Base-by-base conservation (phyloP, 768 basidiomycete genomes). In the Amanita rimosa region DNA sequence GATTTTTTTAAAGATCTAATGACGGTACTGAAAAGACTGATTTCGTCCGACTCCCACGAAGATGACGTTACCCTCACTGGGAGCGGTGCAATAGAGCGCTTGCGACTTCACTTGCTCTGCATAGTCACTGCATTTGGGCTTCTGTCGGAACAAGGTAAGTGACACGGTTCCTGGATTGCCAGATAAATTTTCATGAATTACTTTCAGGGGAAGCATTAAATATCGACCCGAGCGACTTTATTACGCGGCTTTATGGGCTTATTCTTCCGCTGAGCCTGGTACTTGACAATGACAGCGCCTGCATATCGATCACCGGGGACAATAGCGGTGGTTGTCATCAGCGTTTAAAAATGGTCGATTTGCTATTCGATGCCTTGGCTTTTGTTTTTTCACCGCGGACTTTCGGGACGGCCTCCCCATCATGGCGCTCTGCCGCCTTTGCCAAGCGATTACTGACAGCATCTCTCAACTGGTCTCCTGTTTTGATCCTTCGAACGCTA, bases 1-100 rank as follows among this genome's bases (percentile, higher is more conserved):
- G 94, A 99, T 63, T 98, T 99, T 68, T 99, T 98, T 79, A 83
- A 85, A 59, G 96, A 99, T 67, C 72, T 99, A 41, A 76, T 99
- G 71, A 73, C 78, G 47, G 89, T 93, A 4, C 71, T 99, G 29
- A 87, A 87, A 66, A 74, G 74, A 50, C 75, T 94, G 50, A 79
- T 94, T 57, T 59, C 69, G 45, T 78, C 78, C 52, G 70, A 74
- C 14, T 43, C 40, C 37, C 68, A 70, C 40, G 66, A 67, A 49
- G 65, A 69, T 24, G 66, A 69, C n/a, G 65, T 64, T 21, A 67
- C 62, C 41, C 63, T 64, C 41, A 64, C 62, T 22, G 49, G 53
- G 48, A 59, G 59, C 48, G 52, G 55, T 48, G 45, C 55, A 49
- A 60, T 62, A 22, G 69, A 73, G 37, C 64, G 70, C 41, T 65